These are phyloP conservation scores for Cyberlindnera japonica DNA, from an alignment of 805 yeast genomes.

Conservation along the genomic window DNA sequence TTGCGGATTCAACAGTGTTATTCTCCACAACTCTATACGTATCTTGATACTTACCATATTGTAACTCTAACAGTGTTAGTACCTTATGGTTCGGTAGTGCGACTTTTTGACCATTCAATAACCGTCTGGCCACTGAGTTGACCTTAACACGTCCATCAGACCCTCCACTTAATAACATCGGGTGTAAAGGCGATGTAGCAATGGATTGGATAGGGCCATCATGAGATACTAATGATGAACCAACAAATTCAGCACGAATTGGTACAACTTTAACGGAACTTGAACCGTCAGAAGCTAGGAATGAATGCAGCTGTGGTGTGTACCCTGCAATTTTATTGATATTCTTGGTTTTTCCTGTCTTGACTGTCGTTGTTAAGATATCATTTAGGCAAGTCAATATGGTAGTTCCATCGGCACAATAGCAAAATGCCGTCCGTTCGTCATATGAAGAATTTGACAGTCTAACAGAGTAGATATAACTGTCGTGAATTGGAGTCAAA, in stretches of 20 bases:
- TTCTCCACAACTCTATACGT: neutral
- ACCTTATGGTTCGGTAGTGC: constrained; percentile 28
- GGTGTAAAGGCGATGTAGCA: constrained; percentile 42
- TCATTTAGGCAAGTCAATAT: constrained; percentile 35
- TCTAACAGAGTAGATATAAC: constrained; percentile 34
- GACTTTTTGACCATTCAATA: constrained; percentile 34
- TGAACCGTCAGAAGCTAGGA: constrained; percentile 40
- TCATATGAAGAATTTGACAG: constrained; percentile 35
- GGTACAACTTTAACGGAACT: constrained; percentile 35
- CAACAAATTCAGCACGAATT: constrained; percentile 34
- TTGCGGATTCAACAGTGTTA: neutral
- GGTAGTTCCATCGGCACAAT: constrained; percentile 42
- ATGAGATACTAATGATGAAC: constrained; percentile 35
- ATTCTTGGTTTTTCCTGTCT: constrained; percentile 32
- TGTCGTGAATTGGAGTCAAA: constrained; percentile 35
- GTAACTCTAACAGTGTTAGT: constrained; percentile 36
- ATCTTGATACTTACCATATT: constrained; percentile 30
- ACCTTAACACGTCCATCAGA: constrained; percentile 46
- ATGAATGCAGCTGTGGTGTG: constrained; percentile 33
- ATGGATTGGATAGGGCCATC: constrained; percentile 38
- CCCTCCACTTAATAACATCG: constrained; percentile 44
- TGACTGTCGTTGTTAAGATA: constrained; percentile 26
- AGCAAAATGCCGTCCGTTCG: constrained; percentile 30
- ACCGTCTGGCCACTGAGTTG: constrained; percentile 37
- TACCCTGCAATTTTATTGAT: constrained; percentile 29